phyloP scores from a whole-genome alignment of 1,284 basidiomycete genomes.

The Apiotrichum laibachii region DNA sequence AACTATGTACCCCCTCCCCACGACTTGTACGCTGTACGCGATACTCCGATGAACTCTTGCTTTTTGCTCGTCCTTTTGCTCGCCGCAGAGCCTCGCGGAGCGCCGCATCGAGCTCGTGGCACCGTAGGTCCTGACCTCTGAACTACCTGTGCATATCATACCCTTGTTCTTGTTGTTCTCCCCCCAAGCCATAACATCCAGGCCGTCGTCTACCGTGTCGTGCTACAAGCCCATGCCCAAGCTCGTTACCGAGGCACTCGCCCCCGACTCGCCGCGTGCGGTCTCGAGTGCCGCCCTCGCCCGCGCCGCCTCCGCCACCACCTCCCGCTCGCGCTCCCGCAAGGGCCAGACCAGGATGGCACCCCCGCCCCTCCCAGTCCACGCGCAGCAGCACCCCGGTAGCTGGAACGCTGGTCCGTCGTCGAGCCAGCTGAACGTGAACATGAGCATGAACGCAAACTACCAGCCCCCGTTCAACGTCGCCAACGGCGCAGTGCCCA shows the following conservation, averaged over 20 bases:
- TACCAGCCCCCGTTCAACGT: too few relatives aligned
- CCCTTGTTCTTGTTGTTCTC: not conserved
- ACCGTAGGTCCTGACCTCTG: not conserved
- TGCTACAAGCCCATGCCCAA: not conserved
- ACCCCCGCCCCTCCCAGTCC: not conserved
- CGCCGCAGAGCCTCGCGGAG: not conserved
- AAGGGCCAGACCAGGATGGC: not conserved
- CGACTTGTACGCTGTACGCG: not conserved
- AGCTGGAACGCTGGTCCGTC: too few relatives aligned
- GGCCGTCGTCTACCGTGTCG: not conserved
- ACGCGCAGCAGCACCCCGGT: not conserved
- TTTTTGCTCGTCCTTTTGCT: not conserved
- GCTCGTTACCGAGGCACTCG: not conserved
- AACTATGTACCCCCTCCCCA: not conserved
- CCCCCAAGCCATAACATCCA: not conserved
- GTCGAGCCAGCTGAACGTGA: too few relatives aligned
- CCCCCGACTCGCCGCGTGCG: not conserved
- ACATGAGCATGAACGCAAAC: too few relatives aligned
- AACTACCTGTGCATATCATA: constrained; percentile 5
- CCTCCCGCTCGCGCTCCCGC: not conserved
- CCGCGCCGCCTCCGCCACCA: not conserved
- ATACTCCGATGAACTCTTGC: not conserved
- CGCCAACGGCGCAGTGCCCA: too few relatives aligned
- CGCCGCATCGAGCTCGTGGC: not conserved
- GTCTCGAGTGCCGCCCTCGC: not conserved